Evolutionary conservation across 768 basidiomycete genomes (phyloP).

Genomic region (Floccularia luteovirens): DNA sequence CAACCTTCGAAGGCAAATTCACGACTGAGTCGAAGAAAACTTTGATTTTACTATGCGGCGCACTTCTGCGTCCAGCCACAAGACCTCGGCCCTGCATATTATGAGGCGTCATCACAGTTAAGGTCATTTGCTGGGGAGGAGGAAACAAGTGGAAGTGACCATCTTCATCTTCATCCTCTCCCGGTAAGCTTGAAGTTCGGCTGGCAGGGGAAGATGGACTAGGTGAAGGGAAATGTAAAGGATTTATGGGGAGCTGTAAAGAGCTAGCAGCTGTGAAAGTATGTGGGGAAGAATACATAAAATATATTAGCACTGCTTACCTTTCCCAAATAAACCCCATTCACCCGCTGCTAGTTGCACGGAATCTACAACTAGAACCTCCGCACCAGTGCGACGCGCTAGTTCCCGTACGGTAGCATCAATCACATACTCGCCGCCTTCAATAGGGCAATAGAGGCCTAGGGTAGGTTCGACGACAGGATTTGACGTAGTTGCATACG

Average conservation of each 20-base stretch:
- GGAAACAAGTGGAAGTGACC: constrained; percentile 19
- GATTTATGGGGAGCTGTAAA: constrained; percentile 65
- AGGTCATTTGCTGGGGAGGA: constrained; percentile 29
- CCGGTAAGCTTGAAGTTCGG: constrained; percentile 20
- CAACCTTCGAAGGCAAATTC: constrained; percentile 40
- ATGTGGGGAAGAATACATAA: constrained; percentile 2
- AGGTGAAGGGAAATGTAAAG: constrained; percentile 55
- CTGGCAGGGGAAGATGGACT: constrained; percentile 12
- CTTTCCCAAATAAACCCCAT: constrained; percentile 79
- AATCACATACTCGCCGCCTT: constrained; percentile 77
- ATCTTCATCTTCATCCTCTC: constrained; percentile 38
- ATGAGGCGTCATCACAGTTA: constrained; percentile 32
- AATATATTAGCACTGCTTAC: constrained; percentile 23
- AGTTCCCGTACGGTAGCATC: constrained; percentile 75
- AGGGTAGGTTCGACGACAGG: constrained; percentile 70
- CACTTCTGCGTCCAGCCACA: constrained; percentile 30
- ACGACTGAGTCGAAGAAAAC: constrained; percentile 74
- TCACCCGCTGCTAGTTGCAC: constrained; percentile 85
- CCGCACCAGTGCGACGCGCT: constrained; percentile 65
- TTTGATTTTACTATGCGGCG: constrained; percentile 51
- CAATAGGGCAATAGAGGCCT: constrained; percentile 81
- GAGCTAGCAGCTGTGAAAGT: constrained; percentile 55
- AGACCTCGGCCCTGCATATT: constrained; percentile 29
- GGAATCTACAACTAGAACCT: constrained; percentile 79
- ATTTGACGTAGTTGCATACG: constrained; percentile 45